A percentile compares a stretch with the other conserved stretches of the same genome.
phyloP scores from a whole-genome alignment of 2,329 filamentous ascomycete genomes.

The Xylariaceae sp. region DNA sequence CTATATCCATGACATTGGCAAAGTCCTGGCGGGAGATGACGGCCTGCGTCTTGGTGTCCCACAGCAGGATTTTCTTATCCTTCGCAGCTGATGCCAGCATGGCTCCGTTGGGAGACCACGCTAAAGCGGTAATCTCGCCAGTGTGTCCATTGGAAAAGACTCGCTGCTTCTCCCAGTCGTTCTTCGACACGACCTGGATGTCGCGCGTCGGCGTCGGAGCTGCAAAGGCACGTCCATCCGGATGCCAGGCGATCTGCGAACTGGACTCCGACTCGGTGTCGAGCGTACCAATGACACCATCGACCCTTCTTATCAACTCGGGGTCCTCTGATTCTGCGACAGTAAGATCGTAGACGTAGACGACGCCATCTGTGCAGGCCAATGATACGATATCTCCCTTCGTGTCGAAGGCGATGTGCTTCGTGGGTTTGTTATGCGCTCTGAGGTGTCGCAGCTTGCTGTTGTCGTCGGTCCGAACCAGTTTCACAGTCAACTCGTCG shows the following conservation, averaged over 20 bases:
- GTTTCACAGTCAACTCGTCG: slow-evolving; percentile 86
- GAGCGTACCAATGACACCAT: slow-evolving; percentile 74
- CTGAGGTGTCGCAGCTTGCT: slow-evolving; percentile 69
- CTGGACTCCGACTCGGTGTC: slow-evolving; percentile 74
- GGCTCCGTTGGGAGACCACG: slow-evolving; percentile 93
- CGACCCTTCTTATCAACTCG: slow-evolving; percentile 74
- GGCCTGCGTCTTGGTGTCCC: slow-evolving; percentile 85
- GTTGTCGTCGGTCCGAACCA: slow-evolving; percentile 78
- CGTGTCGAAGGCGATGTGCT: slow-evolving; percentile 84
- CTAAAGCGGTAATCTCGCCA: slow-evolving; percentile 76
- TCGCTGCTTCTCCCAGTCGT: slow-evolving; percentile 83
- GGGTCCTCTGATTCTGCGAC: slow-evolving; percentile 61
- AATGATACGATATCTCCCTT: slow-evolving; percentile 70
- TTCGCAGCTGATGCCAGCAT: slow-evolving; percentile 68
- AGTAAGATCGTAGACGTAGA: slow-evolving; percentile 80
- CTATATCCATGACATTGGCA: slow-evolving; percentile 75
- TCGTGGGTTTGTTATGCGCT: slow-evolving; percentile 81
- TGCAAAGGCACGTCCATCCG: slow-evolving; percentile 86
- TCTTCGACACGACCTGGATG: slow-evolving; percentile 79
- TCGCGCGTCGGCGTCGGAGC: slow-evolving; percentile 76
- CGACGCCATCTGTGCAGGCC: slow-evolving; percentile 79
- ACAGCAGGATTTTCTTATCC: slow-evolving; percentile 68
- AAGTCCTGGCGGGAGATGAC: slow-evolving; percentile 75
- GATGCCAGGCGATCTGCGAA: slow-evolving; percentile 80
- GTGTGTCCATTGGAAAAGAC: slow-evolving; percentile 74